Percentiles rank a stretch among this genome's conserved stretches.
These are phyloP conservation scores for Filosporella fistucella DNA, from an alignment of 495 filamentous ascomycete genomes.

Conservation along the genomic window DNA sequence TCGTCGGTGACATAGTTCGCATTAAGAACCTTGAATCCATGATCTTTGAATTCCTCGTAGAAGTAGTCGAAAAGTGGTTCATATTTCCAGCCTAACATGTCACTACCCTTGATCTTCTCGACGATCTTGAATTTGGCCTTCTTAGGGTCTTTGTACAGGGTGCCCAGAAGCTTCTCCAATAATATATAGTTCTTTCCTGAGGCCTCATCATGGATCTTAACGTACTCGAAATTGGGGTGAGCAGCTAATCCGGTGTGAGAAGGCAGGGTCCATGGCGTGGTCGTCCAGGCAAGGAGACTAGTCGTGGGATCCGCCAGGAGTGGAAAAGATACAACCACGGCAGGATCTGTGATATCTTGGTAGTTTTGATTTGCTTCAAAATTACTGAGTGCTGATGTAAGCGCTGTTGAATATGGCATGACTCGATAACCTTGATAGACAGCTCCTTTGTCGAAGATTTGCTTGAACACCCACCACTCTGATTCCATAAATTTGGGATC, in stretches of 20 bases:
- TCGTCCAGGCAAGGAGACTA: slow-evolving; percentile 83
- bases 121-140: slow-evolving; percentile 94
- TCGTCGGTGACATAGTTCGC: slow-evolving; percentile 89
- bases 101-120: slow-evolving; percentile 74
- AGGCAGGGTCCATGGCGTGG: slow-evolving; percentile 94
- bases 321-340: slow-evolving; percentile 87
- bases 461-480: slow-evolving; percentile 95
- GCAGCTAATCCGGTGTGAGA: slow-evolving; percentile 77
- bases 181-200: slow-evolving; percentile 84
- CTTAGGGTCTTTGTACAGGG: slow-evolving; percentile 93
- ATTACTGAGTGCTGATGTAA: slow-evolving; percentile 87
- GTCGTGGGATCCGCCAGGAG: slow-evolving; percentile 72
- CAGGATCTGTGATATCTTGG: slow-evolving; percentile 88
- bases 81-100: slow-evolving; percentile 92
- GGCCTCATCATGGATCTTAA: slow-evolving; percentile 82
- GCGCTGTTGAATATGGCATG: slow-evolving; percentile 92
- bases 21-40: slow-evolving; percentile 80
- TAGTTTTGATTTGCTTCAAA: slow-evolving; percentile 95
- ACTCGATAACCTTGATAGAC: slow-evolving; percentile 88
- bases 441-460: slow-evolving; percentile 80
- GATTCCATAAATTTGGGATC: slow-evolving; percentile 94
- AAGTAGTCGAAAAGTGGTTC: slow-evolving; percentile 91
- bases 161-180: slow-evolving; percentile 77
- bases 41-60: slow-evolving; percentile 86
- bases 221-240: slow-evolving; percentile 88